Base-by-base conservation (phyloP, 140 eudicot genomes). In the Oenanthe javanica region DNA sequence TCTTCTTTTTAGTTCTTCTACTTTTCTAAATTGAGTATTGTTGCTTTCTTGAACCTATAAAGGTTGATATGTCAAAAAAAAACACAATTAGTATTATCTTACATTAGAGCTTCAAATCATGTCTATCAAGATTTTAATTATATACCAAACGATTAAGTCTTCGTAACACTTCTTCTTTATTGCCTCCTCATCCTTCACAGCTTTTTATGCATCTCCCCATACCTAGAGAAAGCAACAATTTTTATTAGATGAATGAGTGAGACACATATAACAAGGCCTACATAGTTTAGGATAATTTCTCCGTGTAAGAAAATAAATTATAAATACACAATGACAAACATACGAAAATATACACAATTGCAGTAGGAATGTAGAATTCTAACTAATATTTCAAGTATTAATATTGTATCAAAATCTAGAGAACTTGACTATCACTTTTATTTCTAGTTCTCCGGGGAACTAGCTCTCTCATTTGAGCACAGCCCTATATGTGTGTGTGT, bases 1-100 rank as follows among this genome's bases (percentile, higher is more conserved):
- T 73, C 96, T 92, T 86, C 97, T 86, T 89, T 91, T 94, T 31
- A 31, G 76, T 85, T 94, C 96, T 85, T 92, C 98, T 70, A 94
- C 87, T 85, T 96, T 90, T 82, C 91, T 82, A 78, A 86, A 79
- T 85, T 94, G 97, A 48, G 90, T 40, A 82, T 77, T 92, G 81
- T 90, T 92, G 82, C 97, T 93, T 85, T 93, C 93, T 82, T 87
- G 90, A 52, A 93, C 96, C 96, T 91, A 79, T 36, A 59, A 77
- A 82, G 61, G 70, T 73, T 47, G 66, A 78, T 36, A 63, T 16
- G 9, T 4, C n/a, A 18, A 21, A 25, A 7, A 75, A 42, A 42
- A 50, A 18, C 15, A 70, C 16, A 5, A 16, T 5, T 38, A 54
- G 77, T 61, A 12, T 52, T 66, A 36, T 64, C 67, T 48, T 16